Conservation (phyloP, 2,329 filamentous ascomycete species). For the Beauveria sp. region DNA sequence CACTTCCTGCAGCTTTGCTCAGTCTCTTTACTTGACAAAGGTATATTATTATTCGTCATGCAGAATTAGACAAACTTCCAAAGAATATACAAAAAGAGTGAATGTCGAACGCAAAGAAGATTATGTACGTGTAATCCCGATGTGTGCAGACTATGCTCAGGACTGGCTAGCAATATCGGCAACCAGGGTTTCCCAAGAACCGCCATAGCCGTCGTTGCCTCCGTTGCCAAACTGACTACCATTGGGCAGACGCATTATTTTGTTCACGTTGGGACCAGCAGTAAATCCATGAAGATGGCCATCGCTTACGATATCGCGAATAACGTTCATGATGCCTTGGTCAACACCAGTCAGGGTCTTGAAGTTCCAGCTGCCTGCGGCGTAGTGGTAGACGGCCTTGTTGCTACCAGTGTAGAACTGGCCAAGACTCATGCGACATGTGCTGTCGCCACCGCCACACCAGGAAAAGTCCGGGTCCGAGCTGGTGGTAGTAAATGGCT, state of each 20-base stretch:
- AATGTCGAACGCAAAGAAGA: not conserved
- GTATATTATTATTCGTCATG: not conserved
- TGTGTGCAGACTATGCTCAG: not conserved
- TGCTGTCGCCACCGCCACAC: constrained; percentile 27
- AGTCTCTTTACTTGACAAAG: not conserved
- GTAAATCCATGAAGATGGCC: constrained; percentile 14
- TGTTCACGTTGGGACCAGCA: constrained; percentile 12
- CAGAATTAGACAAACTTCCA: not conserved
- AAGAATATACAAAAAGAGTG: not conserved
- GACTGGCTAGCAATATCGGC: constrained; percentile 15
- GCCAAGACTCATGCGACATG: constrained; percentile 34
- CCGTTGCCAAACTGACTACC: constrained; percentile 14
- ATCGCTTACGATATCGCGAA: constrained; percentile 10
- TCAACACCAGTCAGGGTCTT: constrained; percentile 10
- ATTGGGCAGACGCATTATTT: constrained; percentile 13
- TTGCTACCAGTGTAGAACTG: constrained; percentile 30
- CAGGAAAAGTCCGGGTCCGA: constrained; percentile 35
- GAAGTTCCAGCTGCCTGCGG: constrained; percentile 8
- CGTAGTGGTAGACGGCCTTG: constrained; percentile 7
- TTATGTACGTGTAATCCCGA: not conserved
- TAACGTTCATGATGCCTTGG: constrained; percentile 16
- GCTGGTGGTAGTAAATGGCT: constrained; percentile 29
- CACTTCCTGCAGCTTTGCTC: not conserved
- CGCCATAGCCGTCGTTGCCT: constrained; percentile 13
- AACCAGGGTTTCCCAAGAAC: constrained; percentile 15